These are phyloP conservation scores for Pyrus bretschneideri DNA, from an alignment of 306 rosid species.

Conservation along the genomic window DNA sequence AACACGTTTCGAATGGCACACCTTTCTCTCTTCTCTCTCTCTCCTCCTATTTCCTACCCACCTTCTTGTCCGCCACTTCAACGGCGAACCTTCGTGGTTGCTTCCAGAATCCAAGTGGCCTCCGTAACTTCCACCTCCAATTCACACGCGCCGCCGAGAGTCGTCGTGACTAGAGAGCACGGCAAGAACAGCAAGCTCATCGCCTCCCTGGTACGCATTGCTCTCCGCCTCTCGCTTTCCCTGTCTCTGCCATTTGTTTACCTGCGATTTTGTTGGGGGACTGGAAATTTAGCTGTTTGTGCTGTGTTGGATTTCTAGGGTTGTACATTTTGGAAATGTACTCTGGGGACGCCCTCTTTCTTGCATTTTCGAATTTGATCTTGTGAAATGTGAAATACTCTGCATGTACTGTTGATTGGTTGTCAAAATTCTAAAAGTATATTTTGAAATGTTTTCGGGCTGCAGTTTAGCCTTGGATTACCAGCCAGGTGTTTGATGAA, in stretches of 20 bases:
- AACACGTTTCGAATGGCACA: slow-evolving; percentile 90
- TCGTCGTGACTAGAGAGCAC: slow-evolving; percentile 93
- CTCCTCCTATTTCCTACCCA: slow-evolving; percentile 5
- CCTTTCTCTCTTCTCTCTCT: slow-evolving; percentile 29
- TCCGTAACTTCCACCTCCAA: slow-evolving; percentile 27
- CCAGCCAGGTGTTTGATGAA: slow-evolving; percentile 35
- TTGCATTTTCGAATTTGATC: slow-evolving; percentile 11
- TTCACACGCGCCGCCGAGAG: slow-evolving; percentile 38
- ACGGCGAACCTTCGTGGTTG: slow-evolving; percentile 35
- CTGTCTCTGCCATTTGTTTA: background rate
- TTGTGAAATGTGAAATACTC: background rate
- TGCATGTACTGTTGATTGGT: background rate
- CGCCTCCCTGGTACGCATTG: slow-evolving; percentile 52
- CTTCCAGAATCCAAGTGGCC: slow-evolving; percentile 22
- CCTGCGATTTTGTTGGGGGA: background rate
- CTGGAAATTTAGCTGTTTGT: background rate
- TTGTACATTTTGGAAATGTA: background rate
- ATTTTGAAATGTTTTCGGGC: background rate
- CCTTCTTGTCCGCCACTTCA: slow-evolving; percentile 30
- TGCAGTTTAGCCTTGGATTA: slow-evolving; percentile 1
- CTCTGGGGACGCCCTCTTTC: background rate
- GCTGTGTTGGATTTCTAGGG: background rate
- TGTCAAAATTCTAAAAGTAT: background rate
- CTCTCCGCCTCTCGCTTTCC: background rate
- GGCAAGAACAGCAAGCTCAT: slow-evolving; percentile 94